Evolutionary conservation across 768 basidiomycete species (phyloP), one percentile per base, ranked within the genome.

Genomic region (Lentinula aciculospora): DNA sequence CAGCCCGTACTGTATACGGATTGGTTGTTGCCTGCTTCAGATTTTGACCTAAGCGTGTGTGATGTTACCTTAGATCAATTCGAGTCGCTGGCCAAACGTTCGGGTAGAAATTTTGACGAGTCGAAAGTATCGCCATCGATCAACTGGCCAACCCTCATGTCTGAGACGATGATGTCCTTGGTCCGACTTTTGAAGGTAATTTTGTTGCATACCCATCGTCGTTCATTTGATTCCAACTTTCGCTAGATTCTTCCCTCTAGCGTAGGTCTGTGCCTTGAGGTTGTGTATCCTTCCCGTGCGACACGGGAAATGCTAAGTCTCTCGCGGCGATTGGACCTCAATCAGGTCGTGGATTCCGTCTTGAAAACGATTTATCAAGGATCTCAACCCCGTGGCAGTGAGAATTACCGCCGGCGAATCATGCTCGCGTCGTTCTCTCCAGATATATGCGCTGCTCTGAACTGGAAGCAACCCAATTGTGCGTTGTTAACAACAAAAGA

Each of bases 381-480:
- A 4, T 81, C 84, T 23, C 75, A 77, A 50, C 71, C 73, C 50
- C 68, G 77, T 27, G 82, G 82, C 28, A 77, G 76, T 39, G 75
- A 76, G 29, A 72, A 76, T 58, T 74, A 76, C 49, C 84, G 89
- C 56, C 79, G 94, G 50, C 88, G 88, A 63, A 84, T 98, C 60
- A 83, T 93, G n/a, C 94, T 99, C 68, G 87, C 88, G 37, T 96
- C 94, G 5, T 98, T 91, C 70, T 88, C 89, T 48, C 92, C 95
- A 8, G 86, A 91, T 67, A 83, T 94, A 0, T 96, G 94, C 70
- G 84, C 91, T 7, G 87, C 91, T 15, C 71, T 98, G 56, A 98
- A 99, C 66, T 98, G 96, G 97, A 99, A 99, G 72, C 96, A 99
- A 71, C 96, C 96, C 12, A 98, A 98, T 70, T 98, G 96, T 93